Percentiles rank a stretch among this genome's conserved stretches.
Conservation (phyloP, 2,329 filamentous ascomycete species). For the Akanthomyces dipterigenus region DNA sequence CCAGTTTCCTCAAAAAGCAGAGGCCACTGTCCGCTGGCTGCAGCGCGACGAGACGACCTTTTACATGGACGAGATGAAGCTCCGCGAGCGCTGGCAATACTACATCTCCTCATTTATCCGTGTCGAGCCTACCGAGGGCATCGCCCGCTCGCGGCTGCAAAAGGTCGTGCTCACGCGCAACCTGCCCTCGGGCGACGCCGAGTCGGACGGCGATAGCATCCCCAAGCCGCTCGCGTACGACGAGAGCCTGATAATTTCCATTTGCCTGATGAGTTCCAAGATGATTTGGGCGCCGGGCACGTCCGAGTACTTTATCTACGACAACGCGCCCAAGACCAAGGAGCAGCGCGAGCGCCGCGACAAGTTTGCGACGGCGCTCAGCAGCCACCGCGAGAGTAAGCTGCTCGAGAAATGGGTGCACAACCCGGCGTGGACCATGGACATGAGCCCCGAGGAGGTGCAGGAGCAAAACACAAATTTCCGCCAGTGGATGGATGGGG, state of each 20-base stretch:
- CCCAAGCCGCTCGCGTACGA: conserved; percentile 55
- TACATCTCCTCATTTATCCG: conserved; percentile 91
- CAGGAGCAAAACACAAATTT: conserved; percentile 65
- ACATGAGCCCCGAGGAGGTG: conserved; percentile 70
- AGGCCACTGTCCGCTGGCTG: conserved; percentile 66
- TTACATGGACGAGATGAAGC: conserved; percentile 81
- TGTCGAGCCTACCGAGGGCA: conserved; percentile 78
- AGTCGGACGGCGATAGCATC: conserved; percentile 56
- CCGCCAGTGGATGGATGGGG: conserved; percentile 47
- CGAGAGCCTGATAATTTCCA: conserved; percentile 64
- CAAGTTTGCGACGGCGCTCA: conserved; percentile 45
- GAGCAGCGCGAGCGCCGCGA: conserved; percentile 51
- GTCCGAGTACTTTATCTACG: conserved; percentile 65
- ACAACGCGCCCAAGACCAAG: conserved; percentile 59
- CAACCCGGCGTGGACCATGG: conserved; percentile 74
- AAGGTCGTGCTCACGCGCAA: conserved; percentile 67
- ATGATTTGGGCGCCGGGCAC: conserved; percentile 69
- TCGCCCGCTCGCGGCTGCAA: conserved; percentile 57
- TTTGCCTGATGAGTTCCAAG: conserved; percentile 72
- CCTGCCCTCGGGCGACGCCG: conserved; percentile 54
- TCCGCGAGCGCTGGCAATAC: conserved; percentile 81
- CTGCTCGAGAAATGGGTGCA: conserved; percentile 75
- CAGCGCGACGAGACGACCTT: conserved; percentile 68
- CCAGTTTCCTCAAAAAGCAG: conserved; percentile 60
- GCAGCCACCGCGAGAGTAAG: conserved; percentile 60